Evolutionary conservation across 1,284 basidiomycete species (phyloP), one percentile per base, ranked within the genome.

Genomic region (Trichosporon asahii): DNA sequence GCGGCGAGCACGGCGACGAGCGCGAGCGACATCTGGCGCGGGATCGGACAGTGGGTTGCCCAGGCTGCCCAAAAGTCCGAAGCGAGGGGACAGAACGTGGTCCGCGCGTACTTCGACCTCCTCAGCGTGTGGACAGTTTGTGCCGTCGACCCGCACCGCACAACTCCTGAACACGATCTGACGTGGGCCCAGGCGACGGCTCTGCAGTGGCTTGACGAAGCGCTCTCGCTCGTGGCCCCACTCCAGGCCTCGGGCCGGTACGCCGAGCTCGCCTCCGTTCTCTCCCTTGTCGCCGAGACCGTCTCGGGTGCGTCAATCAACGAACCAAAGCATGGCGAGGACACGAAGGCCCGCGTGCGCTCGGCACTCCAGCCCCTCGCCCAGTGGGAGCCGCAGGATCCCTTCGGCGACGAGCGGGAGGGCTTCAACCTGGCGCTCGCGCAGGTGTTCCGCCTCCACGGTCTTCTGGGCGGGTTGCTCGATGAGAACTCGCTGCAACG

Each of bases 101-200:
- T 83, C 83, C 14, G 80, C 79, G 55, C 77, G 0, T 84, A 85
- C 75, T 81, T 83, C 40, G 76, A 79, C 25, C 80, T 93, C 3
- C 76, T 93, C 1, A 87, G 88, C 67, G 84, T 86, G 0, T 98
- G 94, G 94, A 90, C 86, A 7, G 85, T 88, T 1, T 95, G 93
- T 75, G 92, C 94, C 0, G 87, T 89, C 23, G 92, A 98, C 79
- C 95, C 95, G 1, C 95, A 98, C 80, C 86, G 87, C 69, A 95
- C 94, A 7, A 90, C 89, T 7, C 93, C 92, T 0, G 86, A 86
- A 18, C 95, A 98, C 80, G 93, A 94, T 70, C 89, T 98, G 63
- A 85, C 92, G 3, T 98, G 95, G 95, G 93, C 90, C 67, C 93
- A 95, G 77, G 85, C 95, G 5, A 83, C 85, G 15, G 89, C 88